These are phyloP conservation scores for Stenogyne calaminthoides DNA, from an alignment of 305 asterid species.

Conservation along the genomic window DNA sequence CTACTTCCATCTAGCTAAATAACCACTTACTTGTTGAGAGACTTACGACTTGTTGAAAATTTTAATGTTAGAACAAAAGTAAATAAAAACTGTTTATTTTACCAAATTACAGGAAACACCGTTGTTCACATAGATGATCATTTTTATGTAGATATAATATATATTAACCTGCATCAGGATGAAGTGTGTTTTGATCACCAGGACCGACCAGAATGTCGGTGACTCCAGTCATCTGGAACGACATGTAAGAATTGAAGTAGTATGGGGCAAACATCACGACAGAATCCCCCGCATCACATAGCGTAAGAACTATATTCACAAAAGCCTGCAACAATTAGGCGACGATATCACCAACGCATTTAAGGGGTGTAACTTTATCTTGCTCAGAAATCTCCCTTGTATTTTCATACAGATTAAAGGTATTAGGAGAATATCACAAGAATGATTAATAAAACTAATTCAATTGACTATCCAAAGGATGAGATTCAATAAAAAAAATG, in stretches of 20 bases:
- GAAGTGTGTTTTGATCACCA: constrained; percentile 73
- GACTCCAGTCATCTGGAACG: constrained; percentile 98
- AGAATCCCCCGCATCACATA: constrained; percentile 91
- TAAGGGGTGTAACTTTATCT: background rate
- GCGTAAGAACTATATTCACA: constrained; percentile 81
- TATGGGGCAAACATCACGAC: constrained; percentile 97
- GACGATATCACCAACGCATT: background rate
- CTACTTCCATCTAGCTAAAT: background rate
- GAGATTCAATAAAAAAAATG: background rate
- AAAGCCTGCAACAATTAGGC: constrained; percentile 69
- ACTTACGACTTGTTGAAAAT: background rate
- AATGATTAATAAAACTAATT: no score
- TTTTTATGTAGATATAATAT: background rate
- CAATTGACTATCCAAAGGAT: background rate
- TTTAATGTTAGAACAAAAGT: background rate
- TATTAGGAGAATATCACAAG: background rate
- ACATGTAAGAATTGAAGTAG: constrained; percentile 96
- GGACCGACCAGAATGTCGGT: constrained; percentile 92
- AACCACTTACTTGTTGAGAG: background rate
- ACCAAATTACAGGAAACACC: background rate
- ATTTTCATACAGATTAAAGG: background rate
- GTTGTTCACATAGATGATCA: background rate
- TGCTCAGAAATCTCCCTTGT: background rate
- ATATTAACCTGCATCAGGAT: constrained; percentile 90
- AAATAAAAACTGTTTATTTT: background rate